A percentile compares a stretch with the other conserved stretches of the same genome.
These are phyloP conservation scores for Glaciozyma martinii DNA, from an alignment of 768 basidiomycete species.

Conservation along the genomic window DNA sequence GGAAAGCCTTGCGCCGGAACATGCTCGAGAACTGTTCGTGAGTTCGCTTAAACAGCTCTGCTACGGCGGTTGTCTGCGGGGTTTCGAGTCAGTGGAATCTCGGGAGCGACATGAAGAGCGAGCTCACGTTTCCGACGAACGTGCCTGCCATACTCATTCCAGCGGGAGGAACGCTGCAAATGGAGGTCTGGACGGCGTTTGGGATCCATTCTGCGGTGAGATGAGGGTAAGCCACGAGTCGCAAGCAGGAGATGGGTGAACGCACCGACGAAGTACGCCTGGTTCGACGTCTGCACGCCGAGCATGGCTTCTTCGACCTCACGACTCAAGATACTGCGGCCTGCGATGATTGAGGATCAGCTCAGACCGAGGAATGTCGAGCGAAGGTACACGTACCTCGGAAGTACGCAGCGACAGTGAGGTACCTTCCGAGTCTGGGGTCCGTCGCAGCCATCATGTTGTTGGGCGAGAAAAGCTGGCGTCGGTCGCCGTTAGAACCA, in stretches of 20 bases:
- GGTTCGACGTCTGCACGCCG: conserved; percentile 49
- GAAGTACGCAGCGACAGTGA: conserved; percentile 96
- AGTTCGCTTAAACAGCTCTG: conserved; percentile 99
- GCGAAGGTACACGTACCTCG: no score
- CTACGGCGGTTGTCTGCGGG: conserved; percentile 76
- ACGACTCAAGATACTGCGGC: conserved; percentile 93
- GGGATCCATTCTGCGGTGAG: conserved; percentile 72
- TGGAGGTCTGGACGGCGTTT: conserved; percentile 94
- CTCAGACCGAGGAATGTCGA: no score
- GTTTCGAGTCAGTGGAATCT: background rate
- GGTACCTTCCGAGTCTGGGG: conserved; percentile 92
- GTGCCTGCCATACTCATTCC: conserved; percentile 64
- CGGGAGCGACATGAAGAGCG: conserved; percentile 53
- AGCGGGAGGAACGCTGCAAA: conserved; percentile 94
- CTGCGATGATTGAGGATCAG: no score
- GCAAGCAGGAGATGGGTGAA: background rate
- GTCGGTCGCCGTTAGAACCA: no score
- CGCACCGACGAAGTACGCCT: background rate
- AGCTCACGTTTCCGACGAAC: conserved; percentile 94
- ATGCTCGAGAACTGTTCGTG: conserved; percentile 97
- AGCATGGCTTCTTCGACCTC: conserved; percentile 99
- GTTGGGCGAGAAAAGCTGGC: conserved; percentile 58
- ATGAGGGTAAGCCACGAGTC: background rate
- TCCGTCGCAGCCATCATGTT: conserved; percentile 99
- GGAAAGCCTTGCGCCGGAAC: conserved; percentile 56